A percentile compares a stretch with the other conserved stretches of the same genome.
Evolutionary conservation across 345 rosid species (phyloP).

Genomic region (Geranium brycei): DNA sequence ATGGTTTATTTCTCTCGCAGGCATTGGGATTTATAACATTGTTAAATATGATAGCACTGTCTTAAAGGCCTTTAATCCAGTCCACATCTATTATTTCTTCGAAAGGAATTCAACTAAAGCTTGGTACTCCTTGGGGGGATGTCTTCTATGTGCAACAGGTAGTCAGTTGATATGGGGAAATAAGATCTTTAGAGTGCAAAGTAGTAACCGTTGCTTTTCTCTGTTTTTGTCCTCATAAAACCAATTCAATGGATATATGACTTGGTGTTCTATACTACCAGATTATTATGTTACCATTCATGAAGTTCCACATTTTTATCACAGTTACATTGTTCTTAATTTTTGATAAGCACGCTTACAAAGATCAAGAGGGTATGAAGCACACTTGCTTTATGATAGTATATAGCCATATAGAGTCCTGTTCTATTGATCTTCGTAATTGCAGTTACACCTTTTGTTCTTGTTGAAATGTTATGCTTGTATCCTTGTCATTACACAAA

Average conservation of each 20-base stretch:
- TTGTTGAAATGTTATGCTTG: neutral
- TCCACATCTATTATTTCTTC: slow-evolving; percentile 78
- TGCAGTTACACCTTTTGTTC: neutral
- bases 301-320: neutral
- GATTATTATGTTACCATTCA: neutral
- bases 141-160: slow-evolving; percentile 98
- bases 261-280: neutral
- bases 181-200: neutral
- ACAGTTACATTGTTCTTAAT: neutral
- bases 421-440: neutral
- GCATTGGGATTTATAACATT: slow-evolving; percentile 78
- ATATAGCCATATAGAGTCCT: neutral
- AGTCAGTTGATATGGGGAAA: slow-evolving; percentile 1
- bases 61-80: slow-evolving; percentile 77
- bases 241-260: neutral
- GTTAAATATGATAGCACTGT: slow-evolving; percentile 65
- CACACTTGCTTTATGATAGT: neutral
- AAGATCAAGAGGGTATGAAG: neutral
- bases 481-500: neutral
- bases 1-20: slow-evolving; percentile 95
- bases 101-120: slow-evolving; percentile 75
- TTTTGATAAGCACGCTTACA: neutral
- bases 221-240: no score
- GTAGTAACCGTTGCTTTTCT: neutral
- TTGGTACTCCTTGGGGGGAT: slow-evolving; percentile 96